Conservation (phyloP, 805 yeast species). For the Pichia pseudocactophila region DNA sequence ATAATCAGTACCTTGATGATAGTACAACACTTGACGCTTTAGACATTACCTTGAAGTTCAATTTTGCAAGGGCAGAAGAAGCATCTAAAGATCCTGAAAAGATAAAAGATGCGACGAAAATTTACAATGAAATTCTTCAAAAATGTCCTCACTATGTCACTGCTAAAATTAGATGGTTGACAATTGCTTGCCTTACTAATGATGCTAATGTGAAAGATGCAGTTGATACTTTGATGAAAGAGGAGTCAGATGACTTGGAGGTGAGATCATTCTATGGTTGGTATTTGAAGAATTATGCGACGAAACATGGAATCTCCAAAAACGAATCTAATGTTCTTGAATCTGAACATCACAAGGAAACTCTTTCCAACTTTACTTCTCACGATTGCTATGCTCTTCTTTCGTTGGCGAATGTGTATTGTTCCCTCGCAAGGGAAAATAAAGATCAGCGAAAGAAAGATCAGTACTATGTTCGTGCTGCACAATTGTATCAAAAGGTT, state of each 20-base stretch:
- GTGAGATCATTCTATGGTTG: constrained; percentile 89
- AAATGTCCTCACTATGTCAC: constrained; percentile 62
- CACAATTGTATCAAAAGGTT: constrained; percentile 85
- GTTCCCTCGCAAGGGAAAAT: constrained; percentile 70
- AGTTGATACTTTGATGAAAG: constrained; percentile 44
- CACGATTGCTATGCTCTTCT: constrained; percentile 87
- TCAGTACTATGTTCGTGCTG: constrained; percentile 80
- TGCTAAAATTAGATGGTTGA: constrained; percentile 65
- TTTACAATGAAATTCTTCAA: constrained; percentile 49
- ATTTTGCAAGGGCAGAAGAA: constrained; percentile 62
- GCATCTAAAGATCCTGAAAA: constrained; percentile 23
- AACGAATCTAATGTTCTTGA: constrained; percentile 50
- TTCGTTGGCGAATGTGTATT: constrained; percentile 83
- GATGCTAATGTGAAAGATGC: constrained; percentile 44
- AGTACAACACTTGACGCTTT: constrained; percentile 21
- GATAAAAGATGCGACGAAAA: constrained; percentile 22
- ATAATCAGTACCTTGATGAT: constrained; percentile 12
- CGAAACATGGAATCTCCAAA: constrained; percentile 36
- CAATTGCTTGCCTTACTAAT: constrained; percentile 45
- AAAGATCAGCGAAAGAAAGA: constrained; percentile 52
- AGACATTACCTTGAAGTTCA: constrained; percentile 48
- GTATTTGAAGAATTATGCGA: constrained; percentile 60
- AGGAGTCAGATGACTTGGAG: constrained; percentile 58
- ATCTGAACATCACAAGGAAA: constrained; percentile 73
- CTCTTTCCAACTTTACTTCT: constrained; percentile 71